These are phyloP conservation scores for Diatrype stigma DNA, from an alignment of 2,329 filamentous ascomycete species.

Conservation along the genomic window DNA sequence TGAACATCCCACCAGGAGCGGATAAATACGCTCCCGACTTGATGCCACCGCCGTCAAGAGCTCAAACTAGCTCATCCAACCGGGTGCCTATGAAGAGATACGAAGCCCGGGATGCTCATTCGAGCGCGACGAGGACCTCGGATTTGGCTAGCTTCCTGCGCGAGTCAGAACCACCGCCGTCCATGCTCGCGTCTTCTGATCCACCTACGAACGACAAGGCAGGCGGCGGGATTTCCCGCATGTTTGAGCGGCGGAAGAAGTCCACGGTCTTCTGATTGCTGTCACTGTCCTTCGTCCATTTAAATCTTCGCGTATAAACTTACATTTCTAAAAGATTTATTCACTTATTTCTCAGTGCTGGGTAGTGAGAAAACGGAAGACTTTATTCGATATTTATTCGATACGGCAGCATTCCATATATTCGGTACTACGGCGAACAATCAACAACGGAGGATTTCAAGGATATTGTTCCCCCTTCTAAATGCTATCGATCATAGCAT, in stretches of 20 bases:
- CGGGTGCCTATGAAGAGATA: conserved; percentile 54
- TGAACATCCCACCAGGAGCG: conserved; percentile 42
- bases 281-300: conserved; percentile 1
- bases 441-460: too few relatives aligned
- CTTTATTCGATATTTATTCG: neutral
- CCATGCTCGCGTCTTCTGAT: conserved; percentile 22
- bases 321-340: conserved; percentile 1
- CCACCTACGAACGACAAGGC: conserved; percentile 32
- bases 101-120: conserved; percentile 50
- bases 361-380: conserved; percentile 9
- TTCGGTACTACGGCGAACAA: neutral
- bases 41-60: conserved; percentile 9
- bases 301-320: conserved; percentile 16
- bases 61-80: conserved; percentile 24
- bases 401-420: neutral
- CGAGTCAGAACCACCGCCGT: conserved; percentile 60
- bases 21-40: conserved; percentile 35
- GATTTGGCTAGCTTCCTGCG: conserved; percentile 71
- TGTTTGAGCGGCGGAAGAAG: conserved; percentile 50
- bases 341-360: conserved; percentile 3
- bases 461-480: neutral
- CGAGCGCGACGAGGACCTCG: conserved; percentile 47
- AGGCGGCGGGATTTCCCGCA: conserved; percentile 39
- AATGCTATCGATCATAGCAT: neutral
- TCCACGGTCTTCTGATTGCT: conserved; percentile 26